Base-by-base conservation (phyloP, 257 asterid genomes). In the Rubia yunnanensis region DNA sequence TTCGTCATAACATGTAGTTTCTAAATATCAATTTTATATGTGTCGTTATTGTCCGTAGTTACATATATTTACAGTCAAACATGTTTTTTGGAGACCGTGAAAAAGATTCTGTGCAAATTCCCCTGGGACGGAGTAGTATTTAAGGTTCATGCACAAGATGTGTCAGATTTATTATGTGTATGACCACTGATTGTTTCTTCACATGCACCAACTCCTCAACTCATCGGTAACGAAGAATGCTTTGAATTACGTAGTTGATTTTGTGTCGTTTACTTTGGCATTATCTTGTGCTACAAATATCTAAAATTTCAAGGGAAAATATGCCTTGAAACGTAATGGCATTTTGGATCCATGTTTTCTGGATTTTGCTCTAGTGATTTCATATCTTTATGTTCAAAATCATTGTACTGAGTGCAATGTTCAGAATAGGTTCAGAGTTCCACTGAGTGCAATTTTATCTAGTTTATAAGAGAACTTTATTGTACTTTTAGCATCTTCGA, bases 391-490 rank as follows among this genome's bases (percentile, higher is more conserved):
- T 2, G 5, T 23, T 10, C 44, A 24, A 23, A 36, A 58, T 26
- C n/a, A n/a, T n/a, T n/a, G n/a, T n/a, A 38, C 24, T 28, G n/a
- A n/a, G 44, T 61, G 5, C 28, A n/a, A n/a, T n/a, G n/a, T n/a
- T n/a, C n/a, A n/a, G 52, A 52, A 23, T 53, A 34, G 50, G 34
- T 49, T 44, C 63, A 48, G 63, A n/a, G n/a, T n/a, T n/a, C n/a
- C n/a, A n/a, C n/a, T n/a, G n/a, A 32, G 68, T 74, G 46, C 67
- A 20, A 1, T 60, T 22, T 26, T 13, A 6, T 70, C 56, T 17
- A 44, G 23, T 31, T 46, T 10, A 7, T 32, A 31, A 34, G n/a
- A 23, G 62, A 3, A 22, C 6, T 53, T 34, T 26, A 53, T 57
- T 27, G 41, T 38, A 39, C 8, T 20, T 67, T 68, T 7, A 22